Conservation (phyloP, 2,329 filamentous ascomycete species). For the Zymoseptoria tritici region DNA sequence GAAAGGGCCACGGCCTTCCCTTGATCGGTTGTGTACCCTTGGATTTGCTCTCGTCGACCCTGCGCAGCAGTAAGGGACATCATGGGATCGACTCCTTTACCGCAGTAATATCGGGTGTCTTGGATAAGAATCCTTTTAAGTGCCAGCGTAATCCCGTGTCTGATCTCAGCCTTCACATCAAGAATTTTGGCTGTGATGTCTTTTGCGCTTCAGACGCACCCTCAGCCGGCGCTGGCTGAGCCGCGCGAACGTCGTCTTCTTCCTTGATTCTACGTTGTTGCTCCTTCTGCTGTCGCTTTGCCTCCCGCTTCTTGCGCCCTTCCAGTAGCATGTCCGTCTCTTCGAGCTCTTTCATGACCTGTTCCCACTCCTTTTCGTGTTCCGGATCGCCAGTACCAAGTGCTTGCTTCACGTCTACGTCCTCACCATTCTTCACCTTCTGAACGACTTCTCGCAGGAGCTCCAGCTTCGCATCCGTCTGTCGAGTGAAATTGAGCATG, state of each 20-base stretch:
- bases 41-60: too few species aligned
- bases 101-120: neutral
- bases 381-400: constrained; percentile 70
- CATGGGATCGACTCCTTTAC: too few species aligned
- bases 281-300: constrained; percentile 18
- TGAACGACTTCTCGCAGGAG: constrained; percentile 68
- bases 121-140: neutral
- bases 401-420: constrained; percentile 75
- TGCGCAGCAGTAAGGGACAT: too few species aligned
- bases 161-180: constrained; percentile 20
- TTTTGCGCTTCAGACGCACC: constrained; percentile 2
- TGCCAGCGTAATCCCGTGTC: neutral
- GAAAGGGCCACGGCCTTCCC: too few species aligned
- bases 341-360: constrained; percentile 51
- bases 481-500: constrained; percentile 62
- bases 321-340: constrained; percentile 27
- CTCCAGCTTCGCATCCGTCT: constrained; percentile 70
- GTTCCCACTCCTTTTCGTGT: constrained; percentile 80
- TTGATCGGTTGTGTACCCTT: too few species aligned
- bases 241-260: constrained; percentile 5
- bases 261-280: constrained; percentile 16
- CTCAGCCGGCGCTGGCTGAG: neutral
- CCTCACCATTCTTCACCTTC: constrained; percentile 61
- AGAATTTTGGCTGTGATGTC: constrained; percentile 21
- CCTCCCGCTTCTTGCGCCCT: constrained; percentile 22